Percentiles rank a stretch among this genome's conserved stretches.
Conservation (phyloP, 129 eudicot genomes). For the Mikania micrantha region DNA sequence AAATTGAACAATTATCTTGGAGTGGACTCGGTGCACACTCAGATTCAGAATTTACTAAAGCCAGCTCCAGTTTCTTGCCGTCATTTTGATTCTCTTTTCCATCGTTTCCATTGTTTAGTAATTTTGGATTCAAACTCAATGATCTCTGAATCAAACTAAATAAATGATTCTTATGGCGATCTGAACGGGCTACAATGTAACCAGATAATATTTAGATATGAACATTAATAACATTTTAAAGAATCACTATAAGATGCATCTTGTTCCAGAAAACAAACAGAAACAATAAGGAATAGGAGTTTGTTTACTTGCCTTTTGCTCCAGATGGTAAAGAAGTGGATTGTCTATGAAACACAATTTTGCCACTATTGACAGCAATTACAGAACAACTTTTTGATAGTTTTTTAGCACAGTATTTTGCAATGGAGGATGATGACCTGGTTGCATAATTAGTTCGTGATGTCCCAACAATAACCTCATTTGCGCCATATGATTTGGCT, state of each 20-base stretch:
- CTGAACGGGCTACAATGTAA: conserved; percentile 31
- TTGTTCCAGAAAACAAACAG: neutral
- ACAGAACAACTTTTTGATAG: conserved; percentile 44
- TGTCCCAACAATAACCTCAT: conserved; percentile 51
- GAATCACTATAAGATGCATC: neutral
- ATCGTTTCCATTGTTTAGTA: conserved; percentile 29
- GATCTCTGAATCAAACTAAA: conserved; percentile 62
- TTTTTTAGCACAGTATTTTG: conserved; percentile 77
- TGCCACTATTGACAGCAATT: conserved; percentile 66
- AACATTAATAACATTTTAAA: neutral
- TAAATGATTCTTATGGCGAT: conserved; percentile 44
- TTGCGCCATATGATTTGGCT: conserved; percentile 47
- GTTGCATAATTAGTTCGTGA: conserved; percentile 35
- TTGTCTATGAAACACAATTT: conserved; percentile 54
- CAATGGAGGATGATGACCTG: conserved; percentile 56
- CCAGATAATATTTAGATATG: neutral
- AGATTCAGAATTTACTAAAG: conserved; percentile 26
- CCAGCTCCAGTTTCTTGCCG: conserved; percentile 27
- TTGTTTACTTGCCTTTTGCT: conserved; percentile 42
- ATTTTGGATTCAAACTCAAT: conserved; percentile 40
- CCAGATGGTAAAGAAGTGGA: conserved; percentile 30
- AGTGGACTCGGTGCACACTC: conserved; percentile 13
- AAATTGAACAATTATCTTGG: conserved; percentile 48
- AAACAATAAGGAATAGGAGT: neutral
- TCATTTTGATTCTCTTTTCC: conserved; percentile 12